phyloP scores from a whole-genome alignment of 192 early-diverging fungal species.

The Coemansia reversa region DNA sequence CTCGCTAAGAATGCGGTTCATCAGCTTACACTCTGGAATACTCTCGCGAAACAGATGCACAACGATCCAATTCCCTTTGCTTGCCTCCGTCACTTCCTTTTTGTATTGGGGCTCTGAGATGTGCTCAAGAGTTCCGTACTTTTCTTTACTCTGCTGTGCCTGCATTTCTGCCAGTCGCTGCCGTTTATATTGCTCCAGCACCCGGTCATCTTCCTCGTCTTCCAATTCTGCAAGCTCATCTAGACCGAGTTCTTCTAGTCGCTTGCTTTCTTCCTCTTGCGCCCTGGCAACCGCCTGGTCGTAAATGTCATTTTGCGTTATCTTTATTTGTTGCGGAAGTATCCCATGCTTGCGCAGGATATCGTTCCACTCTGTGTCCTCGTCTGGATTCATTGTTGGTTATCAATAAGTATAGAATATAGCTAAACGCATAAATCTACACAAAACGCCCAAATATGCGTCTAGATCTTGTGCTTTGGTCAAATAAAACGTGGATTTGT shows the following conservation, averaged over 20 bases:
- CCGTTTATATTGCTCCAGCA: slow-evolving; percentile 76
- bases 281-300: slow-evolving; percentile 54
- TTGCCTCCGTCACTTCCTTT: slow-evolving; percentile 85
- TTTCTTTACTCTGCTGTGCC: slow-evolving; percentile 65
- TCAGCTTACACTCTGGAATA: slow-evolving; percentile 81
- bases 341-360: slow-evolving; percentile 90
- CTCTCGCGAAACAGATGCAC: slow-evolving; percentile 59
- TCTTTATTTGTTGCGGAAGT: slow-evolving; percentile 72
- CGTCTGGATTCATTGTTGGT: slow-evolving; percentile 57
- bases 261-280: slow-evolving; percentile 58
- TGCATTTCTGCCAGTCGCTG: slow-evolving; percentile 87
- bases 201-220: slow-evolving; percentile 86
- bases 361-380: slow-evolving; percentile 89
- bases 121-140: slow-evolving; percentile 79
- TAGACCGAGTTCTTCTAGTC: slow-evolving; percentile 72
- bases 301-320: slow-evolving; percentile 55
- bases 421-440: too few relatives aligned
- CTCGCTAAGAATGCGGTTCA: slow-evolving; percentile 66
- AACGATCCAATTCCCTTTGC: slow-evolving; percentile 69
- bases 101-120: slow-evolving; percentile 95
- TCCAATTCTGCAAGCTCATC: slow-evolving; percentile 91
- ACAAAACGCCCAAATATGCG: too few relatives aligned
- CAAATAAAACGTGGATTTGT: too few relatives aligned
- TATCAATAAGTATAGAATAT: too few relatives aligned
- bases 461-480: too few relatives aligned